Conservation (phyloP, 441 rosid species). For the Populus trichocarpa region DNA sequence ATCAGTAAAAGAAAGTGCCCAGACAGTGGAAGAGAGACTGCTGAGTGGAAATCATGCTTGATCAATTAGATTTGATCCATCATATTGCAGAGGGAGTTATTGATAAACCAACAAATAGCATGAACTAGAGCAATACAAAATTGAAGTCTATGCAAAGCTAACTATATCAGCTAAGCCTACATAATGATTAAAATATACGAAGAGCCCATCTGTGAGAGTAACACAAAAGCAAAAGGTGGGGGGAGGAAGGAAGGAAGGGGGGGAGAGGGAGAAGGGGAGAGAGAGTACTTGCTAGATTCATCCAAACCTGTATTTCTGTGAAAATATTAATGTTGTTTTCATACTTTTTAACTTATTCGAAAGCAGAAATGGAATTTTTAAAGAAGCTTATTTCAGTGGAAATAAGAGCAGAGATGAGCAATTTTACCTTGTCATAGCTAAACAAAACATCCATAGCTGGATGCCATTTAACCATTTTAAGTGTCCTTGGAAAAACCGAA, state of each 20-base stretch:
- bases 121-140: too few relatives aligned
- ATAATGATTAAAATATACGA: not conserved
- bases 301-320: constrained; percentile 59
- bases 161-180: not conserved
- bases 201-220: not conserved
- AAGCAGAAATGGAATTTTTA: not conserved
- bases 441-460: constrained; percentile 81
- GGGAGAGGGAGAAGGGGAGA: not conserved
- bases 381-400: not conserved
- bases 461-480: constrained; percentile 96
- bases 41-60: constrained; percentile 35
- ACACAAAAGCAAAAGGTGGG: not conserved
- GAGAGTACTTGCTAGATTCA: constrained; percentile 64
- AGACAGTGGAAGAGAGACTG: constrained; percentile 84
- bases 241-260: not conserved
- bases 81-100: constrained; percentile 5
- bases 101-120: constrained; percentile 3
- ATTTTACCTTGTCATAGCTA: constrained; percentile 94
- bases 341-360: not conserved
- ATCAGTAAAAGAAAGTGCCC: constrained; percentile 79
- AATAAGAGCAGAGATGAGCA: constrained; percentile 8
- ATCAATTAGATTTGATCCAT: not conserved
- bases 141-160: too few relatives aligned
- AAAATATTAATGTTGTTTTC: not conserved
- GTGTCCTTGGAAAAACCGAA: constrained; percentile 80